phyloP scores from a whole-genome alignment of 2,329 filamentous ascomycete genomes.

The Fusarium sublunatum region DNA sequence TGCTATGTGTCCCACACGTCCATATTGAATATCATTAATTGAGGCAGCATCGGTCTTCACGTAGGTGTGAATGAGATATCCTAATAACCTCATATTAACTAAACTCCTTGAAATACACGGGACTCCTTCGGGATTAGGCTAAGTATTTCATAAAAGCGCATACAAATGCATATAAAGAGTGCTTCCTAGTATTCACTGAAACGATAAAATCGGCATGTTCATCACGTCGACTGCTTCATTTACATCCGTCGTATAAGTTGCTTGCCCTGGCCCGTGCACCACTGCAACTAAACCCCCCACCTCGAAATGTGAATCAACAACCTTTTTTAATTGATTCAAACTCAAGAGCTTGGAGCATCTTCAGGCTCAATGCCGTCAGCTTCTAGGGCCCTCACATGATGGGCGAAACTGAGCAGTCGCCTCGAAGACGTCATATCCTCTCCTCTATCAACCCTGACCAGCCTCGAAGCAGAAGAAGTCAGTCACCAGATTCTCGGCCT shows the following conservation, averaged over 20 bases:
- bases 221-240: no score
- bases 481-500: conserved; percentile 19
- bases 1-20: no score
- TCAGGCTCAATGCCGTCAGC: conserved; percentile 22
- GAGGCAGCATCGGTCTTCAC: no score
- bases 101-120: no score
- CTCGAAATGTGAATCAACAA: conserved; percentile 18
- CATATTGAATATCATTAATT: no score
- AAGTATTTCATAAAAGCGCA: no score
- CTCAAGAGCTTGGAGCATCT: conserved; percentile 3
- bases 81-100: no score
- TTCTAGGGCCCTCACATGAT: conserved; percentile 48
- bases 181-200: no score
- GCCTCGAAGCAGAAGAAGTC: conserved; percentile 19
- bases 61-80: no score
- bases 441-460: conserved; percentile 58
- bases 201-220: no score
- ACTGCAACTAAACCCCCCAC: conserved; percentile 1
- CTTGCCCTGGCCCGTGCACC: conserved; percentile 4
- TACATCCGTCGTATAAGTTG: not conserved
- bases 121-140: no score
- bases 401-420: conserved; percentile 50
- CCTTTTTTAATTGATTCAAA: not conserved
- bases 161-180: no score
- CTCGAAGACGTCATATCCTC: conserved; percentile 60